Evolutionary conservation across 108 stramenopile genomes (phyloP), one percentile per base, ranked within the genome.

Genomic region (Fistulifera pelliculosa): DNA sequence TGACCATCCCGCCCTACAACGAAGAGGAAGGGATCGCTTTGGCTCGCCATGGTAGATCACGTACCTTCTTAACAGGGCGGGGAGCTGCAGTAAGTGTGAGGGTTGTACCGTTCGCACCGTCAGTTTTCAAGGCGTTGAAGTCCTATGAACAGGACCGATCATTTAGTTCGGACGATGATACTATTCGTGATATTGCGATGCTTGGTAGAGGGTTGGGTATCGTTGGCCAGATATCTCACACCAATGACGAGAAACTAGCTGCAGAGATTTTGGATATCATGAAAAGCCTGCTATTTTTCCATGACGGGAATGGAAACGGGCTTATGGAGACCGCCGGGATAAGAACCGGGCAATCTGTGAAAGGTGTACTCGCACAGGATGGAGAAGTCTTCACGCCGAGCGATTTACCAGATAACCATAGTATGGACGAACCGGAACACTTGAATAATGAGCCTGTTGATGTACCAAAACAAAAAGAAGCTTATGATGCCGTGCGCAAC

Each of bases 1-100:
- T 71, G 16, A 76, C 58, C 10, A 87, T 91, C 28, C 90, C 90
- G 27, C 90, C 90, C 0, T 91, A 91, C 60, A 85, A 83, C 55
- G 81, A 91, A 56, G 90, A 91, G 64, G 82, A 87, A 62, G 90
- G 85, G 1, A 40, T 87, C 13, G 69, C 60, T 6, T 43, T 56
- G 59, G 81, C 85, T n/a, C 51, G 57, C 7, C 72, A 56, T 56
- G 90, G 90, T 27, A 64, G 85, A n/a, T 62, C 70, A n/a, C 71
- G 90, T 16, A 56, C 74, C 8, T 60, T 87, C 23, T 40, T 91
- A 23, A 78, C 83, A 1, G 90, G 90, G 38, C 58, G 83, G 15
- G 64, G 66, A 27, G 83, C 76, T 41, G 90, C 90, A 0, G 72
- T 91, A 51, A 76, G 72, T 39, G 26, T 87, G 12, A 66, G 90